Evolutionary conservation across 192 early-diverging fungal species (phyloP), one percentile per base, ranked within the genome.

Genomic region (Dimargaris xerosporica): DNA sequence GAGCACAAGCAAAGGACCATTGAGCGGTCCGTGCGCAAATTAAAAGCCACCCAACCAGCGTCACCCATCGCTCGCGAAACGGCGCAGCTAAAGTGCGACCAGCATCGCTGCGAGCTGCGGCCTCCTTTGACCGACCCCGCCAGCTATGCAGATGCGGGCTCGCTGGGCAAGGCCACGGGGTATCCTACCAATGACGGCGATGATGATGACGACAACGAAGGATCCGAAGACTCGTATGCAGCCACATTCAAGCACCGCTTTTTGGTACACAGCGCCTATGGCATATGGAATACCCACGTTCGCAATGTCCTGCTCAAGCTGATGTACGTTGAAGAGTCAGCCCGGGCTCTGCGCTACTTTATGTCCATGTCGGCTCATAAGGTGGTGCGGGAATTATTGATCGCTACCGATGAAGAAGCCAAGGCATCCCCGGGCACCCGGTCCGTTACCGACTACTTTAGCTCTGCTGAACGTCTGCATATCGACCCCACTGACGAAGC

Each of bases 271-370:
- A 93, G 91, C 54, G 76, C 90, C 1, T 78, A 86, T 50, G 69
- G 90, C 44, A 75, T 93, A 19, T 96, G 90, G 90, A 96, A 91
- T 55, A 80, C 80, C 46, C 77, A 81, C 31, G 81, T 96, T 12
- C 82, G 93, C 29, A 91, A 96, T 66, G 74, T 84, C 39, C 63
- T 91, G 5, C 88, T 91, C 73, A 73, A 83, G 55, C 82, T 88
- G 53, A 47, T 90, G 52, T 83, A 90, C 52, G 67, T 91, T 7
- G 78, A 87, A 53, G 76, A 79, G 44, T 81, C 85, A 23, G 62
- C 81, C 23, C 82, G 81, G 15, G 84, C 85, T 10, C 71, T 91
- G 15, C 73, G 75, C 52, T 93, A 93, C 73, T 93, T 86, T 65
- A 77, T 94, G 63, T 91, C 90, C 28, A 85, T 82, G 62, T 69